A percentile compares a stretch with the other conserved stretches of the same genome.
phyloP scores from a whole-genome alignment of 208 protist genomes.

The Naegleria fowleri region DNA sequence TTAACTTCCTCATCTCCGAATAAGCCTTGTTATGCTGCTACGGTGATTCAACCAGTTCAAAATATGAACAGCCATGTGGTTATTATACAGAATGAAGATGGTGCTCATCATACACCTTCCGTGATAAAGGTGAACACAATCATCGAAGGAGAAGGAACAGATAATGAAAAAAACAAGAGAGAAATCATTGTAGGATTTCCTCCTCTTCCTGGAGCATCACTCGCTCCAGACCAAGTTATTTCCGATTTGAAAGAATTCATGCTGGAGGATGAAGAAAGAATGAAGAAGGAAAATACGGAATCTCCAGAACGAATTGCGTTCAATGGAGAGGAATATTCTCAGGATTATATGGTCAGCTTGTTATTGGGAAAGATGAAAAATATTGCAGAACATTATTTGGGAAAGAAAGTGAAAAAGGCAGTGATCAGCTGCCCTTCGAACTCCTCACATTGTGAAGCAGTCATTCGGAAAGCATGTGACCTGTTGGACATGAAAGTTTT shows the following conservation, averaged over 20 bases:
- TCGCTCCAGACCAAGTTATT: neutral
- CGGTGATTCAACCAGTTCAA: neutral
- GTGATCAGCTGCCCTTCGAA: constrained; percentile 89
- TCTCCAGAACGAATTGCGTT: neutral
- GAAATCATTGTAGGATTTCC: constrained; percentile 1
- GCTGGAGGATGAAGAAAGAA: neutral
- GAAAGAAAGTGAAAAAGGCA: constrained; percentile 77
- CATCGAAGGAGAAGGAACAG: neutral
- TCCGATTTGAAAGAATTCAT: constrained; percentile 2
- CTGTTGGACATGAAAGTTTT: constrained; percentile 72
- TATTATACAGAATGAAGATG: constrained; percentile 24
- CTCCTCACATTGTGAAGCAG: constrained; percentile 93
- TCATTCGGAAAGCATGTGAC: constrained; percentile 90
- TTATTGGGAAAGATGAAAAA: constrained; percentile 89
- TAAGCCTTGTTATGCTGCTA: neutral
- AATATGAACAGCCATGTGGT: neutral
- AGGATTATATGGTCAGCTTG: constrained; percentile 84
- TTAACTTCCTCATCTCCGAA: neutral
- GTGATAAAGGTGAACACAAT: neutral
- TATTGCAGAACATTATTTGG: constrained; percentile 87
- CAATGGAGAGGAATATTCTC: constrained; percentile 27
- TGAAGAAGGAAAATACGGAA: neutral
- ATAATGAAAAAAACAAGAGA: neutral
- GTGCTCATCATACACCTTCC: constrained; percentile 1
- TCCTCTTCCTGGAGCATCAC: neutral